Evolutionary conservation across 805 yeast genomes (phyloP), one percentile per base, ranked within the genome.

Genomic region (Ascoidea asiatica): DNA sequence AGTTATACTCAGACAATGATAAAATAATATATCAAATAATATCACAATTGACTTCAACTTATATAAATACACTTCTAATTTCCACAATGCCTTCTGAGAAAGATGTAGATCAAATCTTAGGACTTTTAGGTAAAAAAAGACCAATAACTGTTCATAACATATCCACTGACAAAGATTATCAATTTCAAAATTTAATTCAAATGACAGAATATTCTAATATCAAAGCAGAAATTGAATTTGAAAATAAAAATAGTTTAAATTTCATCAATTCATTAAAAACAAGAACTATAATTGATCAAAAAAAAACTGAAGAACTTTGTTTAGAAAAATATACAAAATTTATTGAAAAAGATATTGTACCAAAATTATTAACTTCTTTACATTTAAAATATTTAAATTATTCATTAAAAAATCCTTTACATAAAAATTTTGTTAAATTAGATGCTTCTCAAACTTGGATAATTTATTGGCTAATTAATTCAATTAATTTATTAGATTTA

Each of bases 381-480:
- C 20, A 55, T 15, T 53, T 62, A 38, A 65, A 66, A 1, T 37
- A 21, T 1, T 46, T 63, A 33, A 40, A 52, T 37, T 57, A 54
- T n/a, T 63, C 65, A 18, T 60, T 77, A 20, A 52, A 56, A 7
- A 56, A 60, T 8, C 63, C 69, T 17, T 65, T 83, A 21, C 83
- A 88, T 0, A 50, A 62, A 2, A 63, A 59, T 6, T 81, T 72
- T 57, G 56, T 60, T 3, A 70, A 71, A 0, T 65, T 86, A 41
- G 97, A 90, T 60, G 92, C 97, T 0, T 83, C 92, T n/a, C 88
- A 81, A 48, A 79, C 95, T 0, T 92, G 97, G 97, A 63, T 90
- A 55, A 47, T 84, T 1, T 90, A 83, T 57, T 92, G 98, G 98
- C 62, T 81, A 5, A 56, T 73, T 40, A 87, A 86, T 56, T 67